A percentile compares a stretch with the other conserved stretches of the same genome.
Evolutionary conservation across 495 filamentous ascomycete genomes (phyloP).

Genomic region (Neurospora terricola): DNA sequence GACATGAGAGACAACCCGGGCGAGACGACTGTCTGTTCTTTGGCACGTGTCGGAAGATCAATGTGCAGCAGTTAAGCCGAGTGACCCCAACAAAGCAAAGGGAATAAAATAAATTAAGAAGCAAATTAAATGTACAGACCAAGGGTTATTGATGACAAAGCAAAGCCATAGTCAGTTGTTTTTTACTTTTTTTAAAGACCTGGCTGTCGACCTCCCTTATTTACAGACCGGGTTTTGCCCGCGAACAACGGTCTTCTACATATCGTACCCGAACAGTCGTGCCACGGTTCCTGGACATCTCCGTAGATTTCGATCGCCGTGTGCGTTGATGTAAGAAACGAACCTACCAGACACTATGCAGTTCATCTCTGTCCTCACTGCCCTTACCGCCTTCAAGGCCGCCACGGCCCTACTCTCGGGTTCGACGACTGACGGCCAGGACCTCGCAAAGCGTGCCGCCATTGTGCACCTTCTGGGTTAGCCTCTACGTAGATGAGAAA

Average conservation of each 20-base stretch:
- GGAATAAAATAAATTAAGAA: background rate
- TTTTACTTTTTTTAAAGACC: background rate
- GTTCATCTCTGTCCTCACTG: background rate
- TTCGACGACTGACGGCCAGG: background rate
- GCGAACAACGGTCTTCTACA: background rate
- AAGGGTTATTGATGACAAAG: background rate
- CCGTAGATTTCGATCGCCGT: background rate
- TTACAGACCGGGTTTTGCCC: background rate
- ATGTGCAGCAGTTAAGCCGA: too few species aligned
- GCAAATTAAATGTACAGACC: background rate
- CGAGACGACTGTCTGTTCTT: too few species aligned
- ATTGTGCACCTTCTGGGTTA: background rate
- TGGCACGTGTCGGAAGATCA: rapidly evolving
- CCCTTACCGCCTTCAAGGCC: background rate
- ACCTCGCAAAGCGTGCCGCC: background rate
- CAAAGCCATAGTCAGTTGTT: background rate
- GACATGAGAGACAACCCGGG: too few species aligned
- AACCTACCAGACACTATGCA: background rate
- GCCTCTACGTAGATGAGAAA: background rate
- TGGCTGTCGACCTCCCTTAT: background rate
- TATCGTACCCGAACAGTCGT: background rate
- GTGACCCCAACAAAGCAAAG: rapidly evolving
- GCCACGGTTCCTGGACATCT: background rate
- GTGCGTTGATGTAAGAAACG: background rate
- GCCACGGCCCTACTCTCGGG: background rate